Conservation (phyloP, 2,329 filamentous ascomycete species). For the Fusarium mundagurra region DNA sequence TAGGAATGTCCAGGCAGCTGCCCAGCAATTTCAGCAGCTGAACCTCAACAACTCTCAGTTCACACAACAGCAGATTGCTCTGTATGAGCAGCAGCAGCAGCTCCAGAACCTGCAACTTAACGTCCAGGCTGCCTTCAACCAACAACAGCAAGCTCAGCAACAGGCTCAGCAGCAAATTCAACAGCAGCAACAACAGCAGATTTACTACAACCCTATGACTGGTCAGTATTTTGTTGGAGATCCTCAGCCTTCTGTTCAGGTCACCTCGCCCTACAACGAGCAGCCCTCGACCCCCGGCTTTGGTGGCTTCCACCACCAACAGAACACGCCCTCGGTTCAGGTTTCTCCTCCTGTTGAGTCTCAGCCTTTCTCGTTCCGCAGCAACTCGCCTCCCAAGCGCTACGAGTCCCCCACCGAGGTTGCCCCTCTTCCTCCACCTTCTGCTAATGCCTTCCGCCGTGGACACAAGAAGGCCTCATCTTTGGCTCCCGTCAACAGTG, state of each 20-base stretch:
- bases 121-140: constrained; percentile 50
- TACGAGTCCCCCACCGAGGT: constrained; percentile 75
- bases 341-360: constrained; percentile 81
- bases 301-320: constrained; percentile 51
- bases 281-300: constrained; percentile 53
- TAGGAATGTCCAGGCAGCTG: constrained; percentile 81
- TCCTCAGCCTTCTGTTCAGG: constrained; percentile 57
- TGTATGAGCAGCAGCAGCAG: constrained; percentile 58
- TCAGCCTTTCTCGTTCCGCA: constrained; percentile 63
- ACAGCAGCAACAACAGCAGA: constrained; percentile 71
- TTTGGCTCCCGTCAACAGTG: constrained; percentile 68
- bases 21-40: constrained; percentile 83
- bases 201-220: constrained; percentile 88
- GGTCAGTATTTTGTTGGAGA: constrained; percentile 87
- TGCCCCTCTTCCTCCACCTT: constrained; percentile 82
- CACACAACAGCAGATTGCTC: constrained; percentile 58
- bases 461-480: constrained; percentile 92
- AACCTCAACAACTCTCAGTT: constrained; percentile 67
- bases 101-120: constrained; percentile 52
- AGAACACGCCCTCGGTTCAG: constrained; percentile 76
- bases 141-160: constrained; percentile 52
- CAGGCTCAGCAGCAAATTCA: constrained; percentile 63
- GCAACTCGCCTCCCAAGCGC: constrained; percentile 72
- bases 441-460: constrained; percentile 90
- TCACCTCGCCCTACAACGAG: constrained; percentile 54